phyloP scores from a whole-genome alignment of 2,329 filamentous ascomycete genomes.

The Talaromyces marneffei region DNA sequence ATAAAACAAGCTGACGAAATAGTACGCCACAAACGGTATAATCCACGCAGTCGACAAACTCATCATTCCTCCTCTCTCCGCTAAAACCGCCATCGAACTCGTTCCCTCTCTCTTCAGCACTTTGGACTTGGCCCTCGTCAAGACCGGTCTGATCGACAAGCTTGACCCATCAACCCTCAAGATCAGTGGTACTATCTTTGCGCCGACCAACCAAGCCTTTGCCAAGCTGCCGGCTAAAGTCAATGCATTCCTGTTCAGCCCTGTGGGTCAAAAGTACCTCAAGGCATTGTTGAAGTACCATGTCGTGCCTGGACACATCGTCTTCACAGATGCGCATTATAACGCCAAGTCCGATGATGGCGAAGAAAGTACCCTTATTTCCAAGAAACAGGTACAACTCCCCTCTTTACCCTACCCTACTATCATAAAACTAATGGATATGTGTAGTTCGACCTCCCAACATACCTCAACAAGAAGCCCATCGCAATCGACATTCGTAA shows the following conservation, averaged over 20 bases:
- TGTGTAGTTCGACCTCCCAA: constrained; percentile 58
- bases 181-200: constrained; percentile 69
- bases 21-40: constrained; percentile 70
- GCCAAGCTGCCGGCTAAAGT: constrained; percentile 56
- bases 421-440: neutral
- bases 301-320: constrained; percentile 62
- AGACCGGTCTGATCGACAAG: constrained; percentile 65
- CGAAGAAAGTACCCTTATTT: constrained; percentile 15
- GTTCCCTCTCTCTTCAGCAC: constrained; percentile 70
- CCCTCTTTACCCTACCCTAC: too few species aligned
- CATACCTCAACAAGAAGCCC: constrained; percentile 60
- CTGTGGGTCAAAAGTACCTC: constrained; percentile 66
- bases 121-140: constrained; percentile 64
- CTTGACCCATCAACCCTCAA: constrained; percentile 52
- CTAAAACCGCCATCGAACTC: constrained; percentile 59
- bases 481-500: constrained; percentile 65
- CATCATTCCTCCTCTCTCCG: constrained; percentile 64
- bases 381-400: constrained; percentile 43
- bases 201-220: constrained; percentile 73
- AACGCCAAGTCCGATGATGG: constrained; percentile 30
- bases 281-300: constrained; percentile 73
- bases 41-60: constrained; percentile 70
- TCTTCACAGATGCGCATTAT: constrained; percentile 80
- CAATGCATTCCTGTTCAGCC: constrained; percentile 79
- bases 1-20: neutral